Evolutionary conservation across 2,329 filamentous ascomycete genomes (phyloP), one percentile per base, ranked within the genome.

Genomic region (Aspergillus novoparasiticus): DNA sequence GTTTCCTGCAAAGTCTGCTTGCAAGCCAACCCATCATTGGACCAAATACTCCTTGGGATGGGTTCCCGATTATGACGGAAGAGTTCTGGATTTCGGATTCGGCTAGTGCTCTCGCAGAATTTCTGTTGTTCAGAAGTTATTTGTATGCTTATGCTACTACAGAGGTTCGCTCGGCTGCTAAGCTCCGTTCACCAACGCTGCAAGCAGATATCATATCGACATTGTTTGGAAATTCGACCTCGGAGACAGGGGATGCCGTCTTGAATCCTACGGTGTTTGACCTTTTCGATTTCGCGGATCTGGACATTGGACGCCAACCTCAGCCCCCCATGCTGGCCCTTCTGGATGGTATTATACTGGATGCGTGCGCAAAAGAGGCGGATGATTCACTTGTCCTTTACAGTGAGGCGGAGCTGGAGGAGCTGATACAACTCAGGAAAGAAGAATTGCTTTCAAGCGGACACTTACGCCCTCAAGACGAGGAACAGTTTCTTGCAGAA

Each of bases 271-370:
- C 91, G 4, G 86, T 98, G 8, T 97, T 98, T 72, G 93, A 97
- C 68, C 84, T 98, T 26, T 95, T 96, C 71, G 95, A 99, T 78
- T 98, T 98, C 72, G 86, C 95, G 75, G 89, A 91, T 64, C 77
- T 90, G 12, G 83, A 86, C 55, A 82, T 89, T 45, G 77, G 80
- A 0, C 76, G 77, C 62, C 73, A 77, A 14, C 71, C 79, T 50
- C 73, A 84, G 2, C 76, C 85, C 2, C 87, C 88, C 3, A 75
- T 82, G 6, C 80, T 91, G 23, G 79, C 82, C 46, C 86, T 86
- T 64, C 89, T 94, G 64, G 80, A 81, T 21, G 88, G 89, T 48
- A 76, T 96, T 28, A 88, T 94, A 67, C 79, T 96, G 55, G 83
- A 85, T 4, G 80, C 86, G 1, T 94, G 90, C 68, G 74, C 86